Evolutionary conservation across 352 stramenopile species (phyloP).

Genomic region (Peronospora belbahrii): DNA sequence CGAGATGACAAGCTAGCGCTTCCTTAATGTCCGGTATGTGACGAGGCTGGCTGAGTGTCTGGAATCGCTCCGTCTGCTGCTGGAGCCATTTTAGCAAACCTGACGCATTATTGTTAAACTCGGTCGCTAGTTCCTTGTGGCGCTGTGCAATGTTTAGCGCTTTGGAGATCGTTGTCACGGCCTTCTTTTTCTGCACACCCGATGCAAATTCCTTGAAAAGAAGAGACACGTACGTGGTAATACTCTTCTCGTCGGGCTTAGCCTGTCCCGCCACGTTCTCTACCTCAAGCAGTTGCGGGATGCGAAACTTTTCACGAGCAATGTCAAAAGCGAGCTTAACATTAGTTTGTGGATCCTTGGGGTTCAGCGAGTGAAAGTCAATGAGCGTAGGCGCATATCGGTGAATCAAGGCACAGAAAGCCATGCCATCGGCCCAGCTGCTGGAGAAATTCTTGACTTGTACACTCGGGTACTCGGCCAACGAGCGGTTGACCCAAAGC

Average conservation of each 20-base stretch:
- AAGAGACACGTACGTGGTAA: slow-evolving; percentile 88
- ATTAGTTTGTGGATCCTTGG: slow-evolving; percentile 58
- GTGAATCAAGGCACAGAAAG: slow-evolving; percentile 88
- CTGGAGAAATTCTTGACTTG: slow-evolving; percentile 86
- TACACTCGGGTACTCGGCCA: slow-evolving; percentile 77
- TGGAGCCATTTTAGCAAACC: slow-evolving; percentile 68
- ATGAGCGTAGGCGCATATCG: slow-evolving; percentile 83
- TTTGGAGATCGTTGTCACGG: slow-evolving; percentile 85
- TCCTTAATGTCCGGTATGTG: slow-evolving; percentile 66
- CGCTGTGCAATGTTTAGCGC: slow-evolving; percentile 86
- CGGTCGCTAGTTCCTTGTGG: slow-evolving; percentile 69
- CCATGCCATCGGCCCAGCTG: slow-evolving; percentile 83
- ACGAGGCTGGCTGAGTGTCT: slow-evolving; percentile 58
- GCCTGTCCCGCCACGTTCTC: slow-evolving; percentile 73
- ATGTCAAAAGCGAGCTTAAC: slow-evolving; percentile 82
- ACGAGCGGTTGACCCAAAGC: slow-evolving; percentile 84
- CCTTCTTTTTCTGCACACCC: slow-evolving; percentile 85
- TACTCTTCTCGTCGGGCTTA: slow-evolving; percentile 89
- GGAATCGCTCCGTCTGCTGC: slow-evolving; percentile 62
- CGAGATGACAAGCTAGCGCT: slow-evolving; percentile 49
- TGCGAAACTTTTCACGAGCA: slow-evolving; percentile 78
- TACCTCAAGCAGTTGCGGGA: slow-evolving; percentile 83
- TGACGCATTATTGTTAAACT: slow-evolving; percentile 70
- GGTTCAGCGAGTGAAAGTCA: slow-evolving; percentile 68
- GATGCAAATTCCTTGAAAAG: slow-evolving; percentile 90